Percentiles rank a stretch among this genome's conserved stretches.
Conservation (phyloP, 2,329 filamentous ascomycete genomes). For the Trichophyton mentagrophytes region DNA sequence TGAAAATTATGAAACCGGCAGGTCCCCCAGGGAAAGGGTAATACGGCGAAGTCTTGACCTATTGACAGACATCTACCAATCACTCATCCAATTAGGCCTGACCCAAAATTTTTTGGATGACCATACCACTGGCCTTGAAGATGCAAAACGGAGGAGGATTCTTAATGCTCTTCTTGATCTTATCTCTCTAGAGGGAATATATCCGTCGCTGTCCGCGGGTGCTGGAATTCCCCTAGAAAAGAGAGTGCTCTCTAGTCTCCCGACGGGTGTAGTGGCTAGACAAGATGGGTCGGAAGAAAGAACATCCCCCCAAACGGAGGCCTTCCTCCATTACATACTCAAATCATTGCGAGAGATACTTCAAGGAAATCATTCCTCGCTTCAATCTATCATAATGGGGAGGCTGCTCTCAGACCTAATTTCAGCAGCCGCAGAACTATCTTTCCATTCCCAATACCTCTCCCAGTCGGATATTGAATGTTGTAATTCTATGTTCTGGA, state of each 20-base stretch:
- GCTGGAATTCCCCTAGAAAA: slow-evolving; percentile 34
- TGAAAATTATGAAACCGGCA: slow-evolving; percentile 11
- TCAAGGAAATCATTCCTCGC: slow-evolving; percentile 23
- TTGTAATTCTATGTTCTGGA: slow-evolving; percentile 19
- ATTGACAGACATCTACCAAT: slow-evolving; percentile 24
- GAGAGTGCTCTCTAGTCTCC: slow-evolving; percentile 32
- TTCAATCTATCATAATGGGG: slow-evolving; percentile 28
- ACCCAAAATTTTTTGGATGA: not conserved
- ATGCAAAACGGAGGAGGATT: slow-evolving; percentile 29
- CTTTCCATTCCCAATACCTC: slow-evolving; percentile 23
- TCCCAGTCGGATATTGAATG: slow-evolving; percentile 10
- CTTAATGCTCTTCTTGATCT: slow-evolving; percentile 32
- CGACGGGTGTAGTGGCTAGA: slow-evolving; percentile 31
- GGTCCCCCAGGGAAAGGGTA: slow-evolving; percentile 18
- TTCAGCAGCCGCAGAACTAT: slow-evolving; percentile 27
- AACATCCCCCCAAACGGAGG: slow-evolving; percentile 16
- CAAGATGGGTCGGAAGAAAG: slow-evolving; percentile 13
- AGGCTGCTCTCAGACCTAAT: slow-evolving; percentile 32
- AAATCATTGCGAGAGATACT: slow-evolving; percentile 20
- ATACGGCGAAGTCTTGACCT: slow-evolving; percentile 25
- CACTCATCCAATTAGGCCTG: slow-evolving; percentile 20
- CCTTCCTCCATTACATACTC: slow-evolving; percentile 23
- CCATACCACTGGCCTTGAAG: slow-evolving; percentile 19
- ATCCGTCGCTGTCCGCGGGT: slow-evolving; percentile 31
- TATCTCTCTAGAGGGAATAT: slow-evolving; percentile 34